Conservation (phyloP, 106 monocot genomes). For the Phalaenopsis equestris region DNA sequence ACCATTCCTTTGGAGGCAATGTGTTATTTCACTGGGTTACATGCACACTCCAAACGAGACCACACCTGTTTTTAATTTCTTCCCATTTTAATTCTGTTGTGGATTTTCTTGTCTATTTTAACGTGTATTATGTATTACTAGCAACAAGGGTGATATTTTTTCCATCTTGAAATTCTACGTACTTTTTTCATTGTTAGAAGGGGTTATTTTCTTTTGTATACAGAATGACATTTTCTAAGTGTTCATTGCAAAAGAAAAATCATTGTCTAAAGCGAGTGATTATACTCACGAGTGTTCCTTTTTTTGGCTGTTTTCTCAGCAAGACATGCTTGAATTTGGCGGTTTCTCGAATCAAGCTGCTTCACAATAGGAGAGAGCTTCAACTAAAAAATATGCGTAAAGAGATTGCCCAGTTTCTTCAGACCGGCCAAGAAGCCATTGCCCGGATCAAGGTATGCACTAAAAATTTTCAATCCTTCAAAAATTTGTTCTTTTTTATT, state of each 20-base stretch:
- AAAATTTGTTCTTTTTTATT: background rate
- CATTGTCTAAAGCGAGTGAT: background rate
- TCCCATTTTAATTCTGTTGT: background rate
- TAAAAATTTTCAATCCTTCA: background rate
- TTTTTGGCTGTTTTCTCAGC: conserved; percentile 27
- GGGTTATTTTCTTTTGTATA: background rate
- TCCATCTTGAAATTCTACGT: background rate
- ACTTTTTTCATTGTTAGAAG: background rate
- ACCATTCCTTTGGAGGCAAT: no score
- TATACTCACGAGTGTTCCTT: background rate
- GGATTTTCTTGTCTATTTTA: background rate
- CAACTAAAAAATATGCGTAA: conserved; percentile 78
- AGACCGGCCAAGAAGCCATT: conserved; percentile 86
- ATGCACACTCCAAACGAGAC: no score
- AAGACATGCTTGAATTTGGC: conserved; percentile 91
- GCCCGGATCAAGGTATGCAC: conserved; percentile 74
- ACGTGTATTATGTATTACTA: background rate
- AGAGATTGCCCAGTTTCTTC: conserved; percentile 82
- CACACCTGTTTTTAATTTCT: background rate
- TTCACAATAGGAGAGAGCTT: conserved; percentile 79
- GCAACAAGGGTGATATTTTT: background rate
- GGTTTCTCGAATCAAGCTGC: conserved; percentile 83
- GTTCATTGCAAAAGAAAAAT: background rate
- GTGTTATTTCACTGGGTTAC: no score
- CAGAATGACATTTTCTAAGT: background rate